Conservation (phyloP, 225 moss, liverwort and hornwort genomes). For the Bryoerythrophyllum caledonicum region DNA sequence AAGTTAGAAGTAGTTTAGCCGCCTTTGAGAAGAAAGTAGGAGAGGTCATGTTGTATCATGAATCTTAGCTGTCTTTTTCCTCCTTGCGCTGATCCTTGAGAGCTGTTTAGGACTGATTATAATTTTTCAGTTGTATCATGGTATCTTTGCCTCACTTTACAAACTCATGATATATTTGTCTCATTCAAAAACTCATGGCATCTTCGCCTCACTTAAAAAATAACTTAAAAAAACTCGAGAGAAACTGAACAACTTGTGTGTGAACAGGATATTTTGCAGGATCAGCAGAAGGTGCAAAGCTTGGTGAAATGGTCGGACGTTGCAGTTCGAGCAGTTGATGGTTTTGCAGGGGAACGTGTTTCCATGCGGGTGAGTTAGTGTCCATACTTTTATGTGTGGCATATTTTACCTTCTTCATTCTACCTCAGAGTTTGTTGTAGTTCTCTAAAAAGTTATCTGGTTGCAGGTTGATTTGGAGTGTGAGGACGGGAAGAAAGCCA, state of each 20-base stretch:
- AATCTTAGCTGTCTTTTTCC: no score
- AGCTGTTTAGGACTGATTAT: no score
- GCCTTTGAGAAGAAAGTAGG: no score
- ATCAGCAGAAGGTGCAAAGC: conserved; percentile 74
- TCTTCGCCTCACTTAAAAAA: no score
- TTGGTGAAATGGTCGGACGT: conserved; percentile 74
- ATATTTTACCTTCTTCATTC: not conserved
- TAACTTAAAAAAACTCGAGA: not conserved
- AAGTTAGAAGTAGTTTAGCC: no score
- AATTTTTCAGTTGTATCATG: no score
- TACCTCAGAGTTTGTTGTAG: not conserved
- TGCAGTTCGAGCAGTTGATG: conserved; percentile 72
- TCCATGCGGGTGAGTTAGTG: conserved; percentile 83
- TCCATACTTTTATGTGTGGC: not conserved
- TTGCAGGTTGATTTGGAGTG: conserved; percentile 77
- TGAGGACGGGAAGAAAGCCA: conserved; percentile 65
- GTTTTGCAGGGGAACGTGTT: conserved; percentile 78
- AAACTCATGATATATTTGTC: no score
- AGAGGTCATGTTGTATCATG: no score
- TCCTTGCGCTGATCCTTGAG: no score
- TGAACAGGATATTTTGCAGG: conserved; percentile 75
- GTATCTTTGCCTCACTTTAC: no score
- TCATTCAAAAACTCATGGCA: no score
- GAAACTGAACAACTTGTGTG: not conserved
- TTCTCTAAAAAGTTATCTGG: not conserved